Evolutionary conservation across 305 asterid species (phyloP), one percentile per base, ranked within the genome.

Genomic region (Striga hermonthica): DNA sequence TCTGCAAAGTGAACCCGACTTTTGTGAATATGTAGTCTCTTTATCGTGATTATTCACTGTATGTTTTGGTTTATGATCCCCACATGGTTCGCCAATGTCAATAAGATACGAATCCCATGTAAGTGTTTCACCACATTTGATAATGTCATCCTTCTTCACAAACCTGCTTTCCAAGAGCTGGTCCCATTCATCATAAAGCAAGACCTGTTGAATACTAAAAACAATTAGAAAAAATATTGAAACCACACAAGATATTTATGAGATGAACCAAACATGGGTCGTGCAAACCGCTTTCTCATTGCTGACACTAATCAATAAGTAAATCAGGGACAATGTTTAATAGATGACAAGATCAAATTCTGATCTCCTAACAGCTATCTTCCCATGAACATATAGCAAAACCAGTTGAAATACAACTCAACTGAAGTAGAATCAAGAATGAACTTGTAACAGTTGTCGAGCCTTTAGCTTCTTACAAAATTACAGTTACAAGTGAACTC

Each of bases 171-270:
- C 95, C 83, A 93, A 68, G 75, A 82, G 83, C 65, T 75, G 82
- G 68, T 88, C 92, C 70, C 71, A 82, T 35, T 90, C 98, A 76
- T 93, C 97, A 66, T 84, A 93, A 44, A 90, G 80, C 79, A 74
- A 57, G 60, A 82, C 89, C 97, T 90, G 80, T 52, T 52, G 45
- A 74, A 14, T 69, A 69, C 57, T 62, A 35, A 63, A 55, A 7
- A 65, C 39, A 22, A 22, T 22, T 22, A 22, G 31, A 22, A 2
- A 22, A 22, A 1, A 22, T 22, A 67, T 39, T 12, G 53, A 65
- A 60, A 28, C 44, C 12, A 41, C 59, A 47, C n/a, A 36, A 61
- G 59, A 39, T 34, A 28, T 61, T 64, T 37, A 34, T 39, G 12
- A 38, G 10, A 57, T 14, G 41, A 61, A 31, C 37, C 64, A 57